Evolutionary conservation across 768 basidiomycete genomes (phyloP).

Genomic region (Flagelloscypha sp.): DNA sequence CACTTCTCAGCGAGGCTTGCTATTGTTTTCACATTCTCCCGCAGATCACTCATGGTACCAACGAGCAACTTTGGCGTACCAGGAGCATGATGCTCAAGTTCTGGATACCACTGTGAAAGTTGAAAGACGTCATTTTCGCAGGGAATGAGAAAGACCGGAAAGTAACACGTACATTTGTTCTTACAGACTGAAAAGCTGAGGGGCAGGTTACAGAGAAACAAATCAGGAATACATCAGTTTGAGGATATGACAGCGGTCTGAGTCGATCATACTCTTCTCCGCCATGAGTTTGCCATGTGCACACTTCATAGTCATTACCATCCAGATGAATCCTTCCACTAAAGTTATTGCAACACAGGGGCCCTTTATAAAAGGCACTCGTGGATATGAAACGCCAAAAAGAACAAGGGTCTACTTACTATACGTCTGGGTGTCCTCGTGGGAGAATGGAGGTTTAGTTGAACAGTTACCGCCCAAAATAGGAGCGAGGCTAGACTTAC

Average conservation of each 20-base stretch:
- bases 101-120: constrained; percentile 75
- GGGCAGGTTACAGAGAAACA: constrained; percentile 99
- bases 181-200: constrained; percentile 99
- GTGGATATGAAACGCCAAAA: too few species aligned
- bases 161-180: constrained; percentile 71
- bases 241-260: constrained; percentile 97
- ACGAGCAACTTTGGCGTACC: constrained; percentile 86
- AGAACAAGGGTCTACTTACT: too few species aligned
- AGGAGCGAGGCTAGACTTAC: too few species aligned
- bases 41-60: constrained; percentile 89
- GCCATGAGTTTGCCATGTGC: constrained; percentile 96
- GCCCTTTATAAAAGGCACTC: too few species aligned
- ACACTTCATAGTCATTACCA: too few species aligned
- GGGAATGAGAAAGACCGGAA: too few species aligned
- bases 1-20: constrained; percentile 83
- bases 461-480: too few species aligned
- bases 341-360: too few species aligned
- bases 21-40: constrained; percentile 76
- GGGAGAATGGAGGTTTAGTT: too few species aligned
- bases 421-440: too few species aligned
- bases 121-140: too few species aligned
- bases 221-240: constrained; percentile 98
- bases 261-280: constrained; percentile 99
- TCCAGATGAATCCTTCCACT: too few species aligned
- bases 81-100: constrained; percentile 88